Evolutionary conservation across 1,139 yeast species (phyloP), one percentile per base, ranked within the genome.

Genomic region (Sugiyamaella japonica): DNA sequence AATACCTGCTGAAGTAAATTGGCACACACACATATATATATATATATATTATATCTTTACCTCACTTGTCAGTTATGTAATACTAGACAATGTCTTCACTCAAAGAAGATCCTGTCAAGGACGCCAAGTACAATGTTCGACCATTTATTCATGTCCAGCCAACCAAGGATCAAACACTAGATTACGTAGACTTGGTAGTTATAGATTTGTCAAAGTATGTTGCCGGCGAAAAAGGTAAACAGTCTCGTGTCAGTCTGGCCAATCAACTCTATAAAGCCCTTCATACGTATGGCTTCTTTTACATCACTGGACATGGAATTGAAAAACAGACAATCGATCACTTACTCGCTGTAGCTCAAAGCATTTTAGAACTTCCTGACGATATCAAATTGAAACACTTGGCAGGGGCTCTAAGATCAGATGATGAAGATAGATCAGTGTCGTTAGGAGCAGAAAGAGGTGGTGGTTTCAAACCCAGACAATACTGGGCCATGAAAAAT

Each of bases 361-460:
- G 73, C 10, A 63, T 74, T 7, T 64, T 73, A 43, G 76, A 76
- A 28, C 61, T 76, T n/a, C 76, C 81, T 1, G 74, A 75, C 10
- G 77, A 75, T 17, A 73, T 66, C 37, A 77, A 78, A 60, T 57
- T 61, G n/a, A 61, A 71, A 32, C 75, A 72, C 56, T 63, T 75
- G 34, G 77, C 79, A 1, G 78, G 80, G 16, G 73, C 76, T 1
- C 59, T 65, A 23, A 64, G 66, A 6, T 69, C 72, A 15, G 77
- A 73, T 55, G 65, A 67, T 41, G 76, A 73, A 54, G 61, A 68
- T 12, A 69, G 68, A 28, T 68, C 68, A 6, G 69, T 67, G 17
- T 69, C 74, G 1, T 55, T 70, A 44, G 81, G 82, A 0, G 79
- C 77, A 10, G 80, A 77, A 57, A 66, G 80, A 48, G 80, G 80